Evolutionary conservation across 768 basidiomycete species (phyloP), one percentile per base, ranked within the genome.

Genomic region (Tricholoma sp.): DNA sequence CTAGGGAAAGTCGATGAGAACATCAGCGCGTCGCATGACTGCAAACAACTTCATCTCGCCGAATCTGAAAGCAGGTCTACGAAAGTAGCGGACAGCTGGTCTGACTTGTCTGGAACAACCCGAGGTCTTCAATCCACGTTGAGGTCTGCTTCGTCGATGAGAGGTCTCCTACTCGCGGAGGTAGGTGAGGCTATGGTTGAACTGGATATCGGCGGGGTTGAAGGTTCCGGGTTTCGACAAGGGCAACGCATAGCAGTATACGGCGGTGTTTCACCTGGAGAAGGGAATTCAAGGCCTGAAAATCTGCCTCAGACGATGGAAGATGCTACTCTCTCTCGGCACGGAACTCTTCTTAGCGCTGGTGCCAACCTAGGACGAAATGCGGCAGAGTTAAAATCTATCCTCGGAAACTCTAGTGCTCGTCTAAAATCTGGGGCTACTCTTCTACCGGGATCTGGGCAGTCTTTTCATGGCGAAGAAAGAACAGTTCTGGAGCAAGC

Each of bases 401-500:
- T 89, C 51, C 76, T 90, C 6, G 89, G 89, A 11, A 80, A 86
- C 63, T 72, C 81, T 0, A 71, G 76, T 54, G 76, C 84, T 24
- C 78, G 80, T 41, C 68, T 89, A 37, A 83, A 80, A 65, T 66
- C 78, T 31, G 80, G 82, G 10, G 78, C 84, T 15, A 72, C 74
- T 4, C 61, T 85, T 32, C 60, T 76, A 24, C 76, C 72, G 2
- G 63, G 62, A n/a, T 59, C 63, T 47, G 66, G 64, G 28, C 63
- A 56, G 20, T 60, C 56, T 53, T 49, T 34, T 45, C 44, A 56
- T 54, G 60, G 62, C 44, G 55, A 65, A 47, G 65, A 70, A 33
- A 59, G 66, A 11, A 75, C 84, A 18, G 67, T 71, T 1, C 72
- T 92, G 37, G 91, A 91, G 68, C 88, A 89, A 63, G 85, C 89